Evolutionary conservation across 2,329 filamentous ascomycete genomes (phyloP).

Genomic region (Chaetomium olivaceum): DNA sequence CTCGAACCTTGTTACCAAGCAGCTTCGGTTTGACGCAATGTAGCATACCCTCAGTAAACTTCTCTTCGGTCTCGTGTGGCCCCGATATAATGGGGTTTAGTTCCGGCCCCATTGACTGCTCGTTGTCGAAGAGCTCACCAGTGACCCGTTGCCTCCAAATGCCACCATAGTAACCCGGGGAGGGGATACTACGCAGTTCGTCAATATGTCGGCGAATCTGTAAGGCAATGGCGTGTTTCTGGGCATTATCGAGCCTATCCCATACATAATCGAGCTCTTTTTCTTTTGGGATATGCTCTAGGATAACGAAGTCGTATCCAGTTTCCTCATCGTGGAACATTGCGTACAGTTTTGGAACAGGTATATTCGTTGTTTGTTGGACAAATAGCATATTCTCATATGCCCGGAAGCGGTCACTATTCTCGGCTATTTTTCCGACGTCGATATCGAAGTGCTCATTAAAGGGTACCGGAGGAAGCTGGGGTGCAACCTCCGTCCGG

Average conservation of each 20-base stretch:
- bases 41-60: slow-evolving; percentile 5
- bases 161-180: slow-evolving; percentile 11
- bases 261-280: not conserved
- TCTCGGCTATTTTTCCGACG: too few relatives aligned
- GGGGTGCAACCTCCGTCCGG: too few relatives aligned
- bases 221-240: not conserved
- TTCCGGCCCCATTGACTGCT: too few relatives aligned
- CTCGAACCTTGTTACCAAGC: too few relatives aligned
- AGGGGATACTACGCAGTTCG: slow-evolving; percentile 12
- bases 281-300: slow-evolving; percentile 5
- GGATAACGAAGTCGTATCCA: not conserved
- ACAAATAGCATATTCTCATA: slow-evolving; percentile 11
- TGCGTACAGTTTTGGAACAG: slow-evolving; percentile 13
- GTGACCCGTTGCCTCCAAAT: not conserved
- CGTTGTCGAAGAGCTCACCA: not conserved
- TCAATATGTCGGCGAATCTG: not conserved
- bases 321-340: not conserved
- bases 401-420: not conserved
- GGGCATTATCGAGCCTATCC: not conserved
- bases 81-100: not conserved
- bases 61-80: slow-evolving; percentile 12
- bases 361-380: not conserved
- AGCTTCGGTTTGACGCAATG: not conserved
- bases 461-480: not conserved
- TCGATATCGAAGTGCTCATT: not conserved